Conservation (phyloP, 805 yeast genomes). For the Candida nemodendra region DNA sequence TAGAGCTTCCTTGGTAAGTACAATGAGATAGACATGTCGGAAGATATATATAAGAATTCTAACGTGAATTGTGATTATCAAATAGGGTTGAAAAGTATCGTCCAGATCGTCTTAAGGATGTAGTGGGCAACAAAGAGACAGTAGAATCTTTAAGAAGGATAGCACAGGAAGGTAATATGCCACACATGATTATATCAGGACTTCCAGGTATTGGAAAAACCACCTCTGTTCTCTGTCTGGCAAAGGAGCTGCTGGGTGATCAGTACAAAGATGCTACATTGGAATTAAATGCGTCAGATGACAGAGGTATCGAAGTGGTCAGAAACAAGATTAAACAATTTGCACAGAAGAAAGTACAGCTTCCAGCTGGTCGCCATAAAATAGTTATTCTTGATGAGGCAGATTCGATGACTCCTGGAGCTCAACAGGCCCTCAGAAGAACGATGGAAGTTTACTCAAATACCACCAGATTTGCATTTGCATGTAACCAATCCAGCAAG, state of each 20-base stretch:
- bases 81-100: slow-evolving; percentile 97
- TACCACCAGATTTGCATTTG: slow-evolving; percentile 97
- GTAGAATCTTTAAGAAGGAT: slow-evolving; percentile 79
- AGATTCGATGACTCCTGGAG: slow-evolving; percentile 96
- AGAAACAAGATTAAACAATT: slow-evolving; percentile 91
- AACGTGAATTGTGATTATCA: too few relatives aligned
- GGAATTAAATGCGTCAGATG: slow-evolving; percentile 95
- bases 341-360: slow-evolving; percentile 87
- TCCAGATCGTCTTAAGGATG: slow-evolving; percentile 73
- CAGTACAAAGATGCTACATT: slow-evolving; percentile 71
- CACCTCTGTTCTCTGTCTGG: slow-evolving; percentile 88
- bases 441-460: slow-evolving; percentile 94
- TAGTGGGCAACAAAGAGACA: slow-evolving; percentile 93
- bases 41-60: too few relatives aligned
- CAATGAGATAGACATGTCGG: background rate
- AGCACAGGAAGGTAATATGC: slow-evolving; percentile 93
- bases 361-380: slow-evolving; percentile 89
- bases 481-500: slow-evolving; percentile 91
- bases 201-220: slow-evolving; percentile 98
- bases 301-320: slow-evolving; percentile 96
- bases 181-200: slow-evolving; percentile 94
- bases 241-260: slow-evolving; percentile 75
- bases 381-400: slow-evolving; percentile 93
- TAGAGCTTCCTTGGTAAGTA: slow-evolving; percentile 36
- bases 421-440: slow-evolving; percentile 92